Conservation (phyloP, 2,329 filamentous ascomycete species). For the Nannizziopsis arthrosporioides region DNA sequence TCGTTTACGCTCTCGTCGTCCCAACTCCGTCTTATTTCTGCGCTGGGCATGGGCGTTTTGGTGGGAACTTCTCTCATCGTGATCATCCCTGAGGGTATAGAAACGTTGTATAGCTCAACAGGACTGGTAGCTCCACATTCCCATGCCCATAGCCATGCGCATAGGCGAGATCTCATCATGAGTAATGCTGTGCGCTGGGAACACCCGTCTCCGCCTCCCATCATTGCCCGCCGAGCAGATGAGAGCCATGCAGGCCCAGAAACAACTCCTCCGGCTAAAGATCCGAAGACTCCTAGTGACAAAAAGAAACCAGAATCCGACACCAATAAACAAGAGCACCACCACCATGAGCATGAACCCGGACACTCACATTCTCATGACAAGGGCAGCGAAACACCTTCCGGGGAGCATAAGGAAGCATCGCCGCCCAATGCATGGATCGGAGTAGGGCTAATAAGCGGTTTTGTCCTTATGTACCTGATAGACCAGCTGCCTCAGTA, state of each 20-base stretch:
- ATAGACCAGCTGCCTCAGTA: conserved; percentile 76
- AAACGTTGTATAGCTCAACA: conserved; percentile 62
- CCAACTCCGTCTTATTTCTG: conserved; percentile 78
- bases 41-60: conserved; percentile 82
- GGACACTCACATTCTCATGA: background rate
- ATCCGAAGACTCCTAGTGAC: conserved; percentile 4
- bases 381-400: background rate
- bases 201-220: conserved; percentile 1
- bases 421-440: conserved; percentile 59
- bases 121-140: conserved; percentile 21
- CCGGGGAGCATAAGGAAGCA: conserved; percentile 28
- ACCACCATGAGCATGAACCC: background rate
- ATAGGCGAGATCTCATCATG: conserved; percentile 16
- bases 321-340: background rate
- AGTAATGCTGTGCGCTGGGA: conserved; percentile 12
- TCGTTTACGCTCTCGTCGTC: conserved; percentile 78
- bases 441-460: conserved; percentile 71
- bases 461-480: conserved; percentile 94
- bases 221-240: background rate
- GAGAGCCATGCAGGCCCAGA: conserved; percentile 2
- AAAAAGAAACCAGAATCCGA: background rate
- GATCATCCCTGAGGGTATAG: conserved; percentile 92
- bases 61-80: conserved; percentile 93
- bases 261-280: conserved; percentile 2
- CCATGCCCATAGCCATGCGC: conserved; percentile 14